phyloP scores from a whole-genome alignment of 2,329 filamentous ascomycete species.

The Phyllachora maydis region DNA sequence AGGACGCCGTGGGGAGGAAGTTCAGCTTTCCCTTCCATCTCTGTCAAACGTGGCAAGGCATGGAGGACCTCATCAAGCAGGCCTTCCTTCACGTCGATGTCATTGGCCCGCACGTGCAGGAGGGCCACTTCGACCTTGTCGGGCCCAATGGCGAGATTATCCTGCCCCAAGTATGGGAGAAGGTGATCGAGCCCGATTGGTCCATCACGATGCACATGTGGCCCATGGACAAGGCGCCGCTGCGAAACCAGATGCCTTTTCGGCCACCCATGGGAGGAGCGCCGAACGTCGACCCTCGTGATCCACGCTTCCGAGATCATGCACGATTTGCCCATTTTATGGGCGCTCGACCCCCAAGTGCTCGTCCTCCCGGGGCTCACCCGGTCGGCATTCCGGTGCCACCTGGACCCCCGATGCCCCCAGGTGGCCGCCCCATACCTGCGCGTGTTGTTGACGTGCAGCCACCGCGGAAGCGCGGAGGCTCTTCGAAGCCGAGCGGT shows the following conservation, averaged over 20 bases:
- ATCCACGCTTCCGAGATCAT: no score
- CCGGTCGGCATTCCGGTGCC: no score
- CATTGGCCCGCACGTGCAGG: constrained; percentile 54
- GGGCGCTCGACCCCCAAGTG: no score
- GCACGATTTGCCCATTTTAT: no score
- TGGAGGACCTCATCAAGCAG: constrained; percentile 73
- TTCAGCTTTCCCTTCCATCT: constrained; percentile 82
- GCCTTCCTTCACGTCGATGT: constrained; percentile 63
- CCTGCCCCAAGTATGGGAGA: constrained; percentile 64
- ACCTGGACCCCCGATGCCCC: no score
- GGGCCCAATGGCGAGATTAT: constrained; percentile 70
- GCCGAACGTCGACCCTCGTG: no score
- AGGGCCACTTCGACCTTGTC: constrained; percentile 63
- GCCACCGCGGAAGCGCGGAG: no score
- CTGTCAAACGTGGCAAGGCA: constrained; percentile 75
- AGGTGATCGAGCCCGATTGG: constrained; percentile 62
- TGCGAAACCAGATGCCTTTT: constrained; percentile 6
- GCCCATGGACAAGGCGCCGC: constrained; percentile 25
- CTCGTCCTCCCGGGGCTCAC: no score
- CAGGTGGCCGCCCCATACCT: no score
- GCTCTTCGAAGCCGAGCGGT: no score
- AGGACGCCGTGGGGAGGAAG: constrained; percentile 77
- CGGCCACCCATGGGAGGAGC: constrained; percentile 1
- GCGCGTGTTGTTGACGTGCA: no score
- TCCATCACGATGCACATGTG: constrained; percentile 37